Conservation (phyloP, 2,329 filamentous ascomycete species). For the Thermochaetoides dissita region DNA sequence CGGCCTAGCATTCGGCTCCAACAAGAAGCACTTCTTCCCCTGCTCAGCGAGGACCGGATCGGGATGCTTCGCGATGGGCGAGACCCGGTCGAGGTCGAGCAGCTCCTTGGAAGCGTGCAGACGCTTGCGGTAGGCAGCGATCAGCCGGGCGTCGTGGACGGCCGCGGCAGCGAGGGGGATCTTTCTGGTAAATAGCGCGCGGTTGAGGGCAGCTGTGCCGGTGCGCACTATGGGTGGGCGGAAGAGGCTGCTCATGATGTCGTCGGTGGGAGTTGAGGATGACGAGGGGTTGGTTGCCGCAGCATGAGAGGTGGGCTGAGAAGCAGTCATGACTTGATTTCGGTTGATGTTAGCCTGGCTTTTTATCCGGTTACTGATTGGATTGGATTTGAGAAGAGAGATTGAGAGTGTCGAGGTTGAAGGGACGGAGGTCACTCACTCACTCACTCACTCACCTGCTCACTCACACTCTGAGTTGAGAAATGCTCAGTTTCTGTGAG, state of each 20-base stretch:
- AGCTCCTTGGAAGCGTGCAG: conserved; percentile 54
- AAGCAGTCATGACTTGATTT: too few species aligned
- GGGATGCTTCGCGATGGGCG: conserved; percentile 49
- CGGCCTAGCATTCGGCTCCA: conserved; percentile 41
- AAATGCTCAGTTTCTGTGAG: too few species aligned
- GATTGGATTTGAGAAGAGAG: too few species aligned
- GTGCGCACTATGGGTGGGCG: conserved; percentile 64
- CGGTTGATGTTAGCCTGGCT: too few species aligned
- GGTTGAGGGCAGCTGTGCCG: conserved; percentile 67
- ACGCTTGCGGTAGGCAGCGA: conserved; percentile 54
- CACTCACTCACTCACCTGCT: too few species aligned
- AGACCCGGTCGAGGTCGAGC: conserved; percentile 48
- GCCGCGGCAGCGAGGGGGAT: conserved; percentile 66
- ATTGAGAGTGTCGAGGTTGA: too few species aligned
- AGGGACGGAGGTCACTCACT: too few species aligned
- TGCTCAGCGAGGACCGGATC: conserved; percentile 35
- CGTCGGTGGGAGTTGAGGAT: too few species aligned
- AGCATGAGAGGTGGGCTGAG: too few species aligned
- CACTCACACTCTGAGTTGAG: too few species aligned
- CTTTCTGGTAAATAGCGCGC: conserved; percentile 65
- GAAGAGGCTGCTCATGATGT: conserved; percentile 36
- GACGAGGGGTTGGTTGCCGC: too few species aligned
- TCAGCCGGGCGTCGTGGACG: conserved; percentile 60
- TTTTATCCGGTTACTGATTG: too few species aligned
- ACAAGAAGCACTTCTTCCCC: conserved; percentile 48